Base-by-base conservation (phyloP, 768 basidiomycete genomes). In the Rubroboletus pulcherrimus region DNA sequence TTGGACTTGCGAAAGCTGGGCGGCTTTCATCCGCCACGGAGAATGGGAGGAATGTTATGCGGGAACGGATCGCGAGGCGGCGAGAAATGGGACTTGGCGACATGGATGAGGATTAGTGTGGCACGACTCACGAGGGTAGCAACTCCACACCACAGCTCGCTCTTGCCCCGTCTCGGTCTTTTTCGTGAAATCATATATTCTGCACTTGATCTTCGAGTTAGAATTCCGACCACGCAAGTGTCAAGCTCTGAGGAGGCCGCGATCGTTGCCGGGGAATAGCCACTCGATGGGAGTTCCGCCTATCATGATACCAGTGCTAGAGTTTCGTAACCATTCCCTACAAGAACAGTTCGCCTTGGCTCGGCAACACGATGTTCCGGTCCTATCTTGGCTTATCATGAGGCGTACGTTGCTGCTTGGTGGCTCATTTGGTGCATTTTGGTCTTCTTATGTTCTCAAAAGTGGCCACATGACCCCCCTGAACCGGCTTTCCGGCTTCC, bases 1-100 rank as follows among this genome's bases (percentile, higher is more conserved):
- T 81, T 19, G 85, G 82, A 11, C 77, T 95, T 21, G 91, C 90
- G 10, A 88, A 87, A 66, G 79, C 80, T 7, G 87, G 85, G 4
- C 79, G 77, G 56, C 74, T 93, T 31, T 75, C 80, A 21, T 67
- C 76, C 3, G 85, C 80, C 0, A 76, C 80, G 26, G 74, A 74
- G 29, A 69, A 66, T 19, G 79, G 81, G 30, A 75, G 75, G 62
- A 73, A 69, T 56, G 66, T 71, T 33, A 75, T 81, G 73, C 73
- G 71, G 61, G 74, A 76, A 54, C 74, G 76, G n/a, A 60, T 74
- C 33, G 75, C 72, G 48, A 76, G 73, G 60, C 68, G 68, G 51
- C 73, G 73, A 66, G 70, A 70, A 51, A 72, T 71, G 67, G 75
- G 75, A 2, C 70, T 75, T 58, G 60, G 61, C n/a, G 63, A 63